Evolutionary conservation across 495 filamentous ascomycete genomes (phyloP).

Genomic region (Lasiosphaeria miniovina): DNA sequence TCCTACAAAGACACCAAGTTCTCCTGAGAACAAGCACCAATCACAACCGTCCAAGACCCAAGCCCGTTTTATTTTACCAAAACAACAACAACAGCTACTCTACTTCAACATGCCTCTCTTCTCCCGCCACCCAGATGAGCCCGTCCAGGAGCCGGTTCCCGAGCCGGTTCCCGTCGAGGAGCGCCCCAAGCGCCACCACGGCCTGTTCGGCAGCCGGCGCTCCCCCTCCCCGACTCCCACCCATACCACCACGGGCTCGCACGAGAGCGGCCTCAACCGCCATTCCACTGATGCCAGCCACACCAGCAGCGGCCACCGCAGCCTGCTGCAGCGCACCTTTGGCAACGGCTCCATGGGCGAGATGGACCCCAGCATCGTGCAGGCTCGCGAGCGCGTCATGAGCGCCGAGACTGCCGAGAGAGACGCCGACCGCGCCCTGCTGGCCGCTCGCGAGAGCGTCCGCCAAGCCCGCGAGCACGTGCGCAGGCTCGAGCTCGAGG

Average conservation of each 20-base stretch:
- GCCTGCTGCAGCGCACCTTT: constrained; percentile 41
- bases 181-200: constrained; percentile 35
- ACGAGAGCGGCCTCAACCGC: constrained; percentile 22
- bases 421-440: constrained; percentile 60
- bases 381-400: constrained; percentile 56
- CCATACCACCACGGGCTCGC: constrained; percentile 30
- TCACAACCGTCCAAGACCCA: not conserved
- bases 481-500: constrained; percentile 59
- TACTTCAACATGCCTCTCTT: constrained; percentile 47
- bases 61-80: not conserved
- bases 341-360: constrained; percentile 41
- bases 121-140: constrained; percentile 37
- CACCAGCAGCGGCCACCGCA: constrained; percentile 27
- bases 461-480: constrained; percentile 61
- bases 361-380: constrained; percentile 57
- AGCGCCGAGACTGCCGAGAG: constrained; percentile 57
- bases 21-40: not conserved
- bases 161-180: constrained; percentile 25
- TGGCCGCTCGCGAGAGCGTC: constrained; percentile 53
- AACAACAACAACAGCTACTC: not conserved
- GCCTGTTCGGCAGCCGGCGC: constrained; percentile 45
- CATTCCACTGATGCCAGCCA: constrained; percentile 21
- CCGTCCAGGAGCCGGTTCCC: constrained; percentile 29
- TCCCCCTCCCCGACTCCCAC: constrained; percentile 39
- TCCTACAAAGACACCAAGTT: not conserved